A percentile compares a stretch with the other conserved stretches of the same genome.
Evolutionary conservation across 73 alveolate species (phyloP).

Genomic region (Paramecium bursaria): DNA sequence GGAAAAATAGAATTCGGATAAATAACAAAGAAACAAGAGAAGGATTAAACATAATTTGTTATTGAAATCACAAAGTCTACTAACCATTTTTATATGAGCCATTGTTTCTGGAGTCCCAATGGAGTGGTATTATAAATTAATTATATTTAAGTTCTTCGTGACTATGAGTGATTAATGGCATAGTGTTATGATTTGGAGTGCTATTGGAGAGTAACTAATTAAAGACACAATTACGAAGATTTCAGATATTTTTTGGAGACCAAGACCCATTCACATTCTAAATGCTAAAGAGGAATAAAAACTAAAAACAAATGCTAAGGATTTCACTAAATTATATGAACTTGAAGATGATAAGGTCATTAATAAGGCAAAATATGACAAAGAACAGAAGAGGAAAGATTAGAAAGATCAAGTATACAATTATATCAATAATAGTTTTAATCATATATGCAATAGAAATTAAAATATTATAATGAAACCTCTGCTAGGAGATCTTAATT

Average conservation of each 20-base stretch:
- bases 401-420: not conserved
- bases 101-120: conserved; percentile 51
- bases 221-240: conserved; percentile 37
- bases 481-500: not conserved
- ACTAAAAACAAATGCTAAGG: conserved; percentile 2
- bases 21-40: conserved; percentile 12
- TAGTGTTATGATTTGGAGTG: conserved; percentile 57
- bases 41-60: not conserved
- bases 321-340: conserved; percentile 12
- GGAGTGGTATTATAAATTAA: not conserved
- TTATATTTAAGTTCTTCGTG: conserved; percentile 3
- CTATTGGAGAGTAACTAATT: conserved; percentile 35
- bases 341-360: conserved; percentile 50
- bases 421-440: not conserved
- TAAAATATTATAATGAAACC: not conserved
- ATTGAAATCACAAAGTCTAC: conserved; percentile 13
- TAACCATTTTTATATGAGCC: conserved; percentile 62
- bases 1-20: conserved; percentile 49
- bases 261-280: conserved; percentile 29
- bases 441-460: conserved; percentile 9
- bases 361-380: conserved; percentile 52
- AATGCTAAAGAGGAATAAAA: conserved; percentile 16
- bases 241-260: conserved; percentile 43
- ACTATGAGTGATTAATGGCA: conserved; percentile 64
- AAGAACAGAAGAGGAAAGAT: conserved; percentile 36